Conservation (phyloP, 2,329 filamentous ascomycete genomes). For the Clonostachys rosea region DNA sequence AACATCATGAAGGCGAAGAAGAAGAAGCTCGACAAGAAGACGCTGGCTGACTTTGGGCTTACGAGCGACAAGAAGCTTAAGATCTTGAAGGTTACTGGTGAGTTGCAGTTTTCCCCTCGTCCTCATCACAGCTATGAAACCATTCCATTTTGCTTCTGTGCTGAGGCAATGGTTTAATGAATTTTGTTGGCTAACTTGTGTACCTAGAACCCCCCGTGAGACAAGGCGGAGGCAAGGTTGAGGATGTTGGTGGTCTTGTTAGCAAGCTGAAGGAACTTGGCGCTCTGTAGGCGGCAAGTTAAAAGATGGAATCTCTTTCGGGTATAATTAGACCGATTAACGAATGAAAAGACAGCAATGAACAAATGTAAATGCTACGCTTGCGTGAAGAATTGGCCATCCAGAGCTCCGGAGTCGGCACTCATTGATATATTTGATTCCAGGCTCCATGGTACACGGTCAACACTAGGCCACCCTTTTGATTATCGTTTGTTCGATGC, state of each 20-base stretch:
- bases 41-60: constrained; percentile 74
- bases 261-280: constrained; percentile 93
- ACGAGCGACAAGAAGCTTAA: constrained; percentile 74
- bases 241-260: constrained; percentile 94
- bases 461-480: too few species aligned
- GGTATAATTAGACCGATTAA: too few species aligned
- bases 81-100: constrained; percentile 82
- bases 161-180: not conserved
- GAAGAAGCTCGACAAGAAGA: constrained; percentile 96
- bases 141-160: not conserved
- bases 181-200: not conserved
- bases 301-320: too few species aligned
- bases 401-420: too few species aligned
- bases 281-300: constrained; percentile 56
- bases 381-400: too few species aligned
- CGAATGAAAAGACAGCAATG: too few species aligned
- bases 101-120: constrained; percentile 21
- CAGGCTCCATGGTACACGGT: too few species aligned
- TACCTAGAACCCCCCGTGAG: constrained; percentile 73
- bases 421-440: too few species aligned
- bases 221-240: constrained; percentile 94
- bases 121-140: too few species aligned
- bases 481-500: too few species aligned
- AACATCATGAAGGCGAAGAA: constrained; percentile 99
- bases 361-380: too few species aligned